Evolutionary conservation across 164 flowering plant genomes (phyloP).

Genomic region (Vitis riparia): DNA sequence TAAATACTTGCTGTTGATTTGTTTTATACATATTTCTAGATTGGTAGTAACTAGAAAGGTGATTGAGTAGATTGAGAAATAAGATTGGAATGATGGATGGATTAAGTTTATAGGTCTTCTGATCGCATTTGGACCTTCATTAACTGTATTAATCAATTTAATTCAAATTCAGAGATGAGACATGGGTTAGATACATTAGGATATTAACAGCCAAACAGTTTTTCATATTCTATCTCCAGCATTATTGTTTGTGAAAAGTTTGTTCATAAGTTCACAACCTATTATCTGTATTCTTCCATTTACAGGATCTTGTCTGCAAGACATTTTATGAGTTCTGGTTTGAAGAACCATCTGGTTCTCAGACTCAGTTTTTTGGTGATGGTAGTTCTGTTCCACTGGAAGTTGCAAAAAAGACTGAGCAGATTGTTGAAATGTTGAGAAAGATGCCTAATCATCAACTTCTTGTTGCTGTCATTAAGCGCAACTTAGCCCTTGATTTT

Average conservation of each 20-base stretch:
- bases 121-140: neutral
- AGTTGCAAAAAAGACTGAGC: slow-evolving; percentile 88
- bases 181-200: neutral
- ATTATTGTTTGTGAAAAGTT: neutral
- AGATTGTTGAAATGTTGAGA: slow-evolving; percentile 83
- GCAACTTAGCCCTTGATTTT: slow-evolving; percentile 90
- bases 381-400: slow-evolving; percentile 91
- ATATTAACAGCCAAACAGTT: neutral
- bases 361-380: slow-evolving; percentile 63
- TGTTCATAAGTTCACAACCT: neutral
- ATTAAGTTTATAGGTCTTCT: too few species aligned
- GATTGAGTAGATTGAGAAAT: too few species aligned
- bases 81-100: too few species aligned
- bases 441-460: slow-evolving; percentile 79
- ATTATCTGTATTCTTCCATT: slow-evolving; percentile 1
- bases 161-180: neutral
- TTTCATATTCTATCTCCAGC: neutral
- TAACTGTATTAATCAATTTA: neutral
- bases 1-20: too few species aligned
- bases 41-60: neutral
- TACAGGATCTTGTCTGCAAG: slow-evolving; percentile 97
- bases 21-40: neutral
- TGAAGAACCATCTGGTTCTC: slow-evolving; percentile 73
- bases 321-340: slow-evolving; percentile 99
- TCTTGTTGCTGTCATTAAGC: slow-evolving; percentile 76